Evolutionary conservation across 257 asterid species (phyloP), one percentile per base, ranked within the genome.

Genomic region (Phtheirospermum japonicum): DNA sequence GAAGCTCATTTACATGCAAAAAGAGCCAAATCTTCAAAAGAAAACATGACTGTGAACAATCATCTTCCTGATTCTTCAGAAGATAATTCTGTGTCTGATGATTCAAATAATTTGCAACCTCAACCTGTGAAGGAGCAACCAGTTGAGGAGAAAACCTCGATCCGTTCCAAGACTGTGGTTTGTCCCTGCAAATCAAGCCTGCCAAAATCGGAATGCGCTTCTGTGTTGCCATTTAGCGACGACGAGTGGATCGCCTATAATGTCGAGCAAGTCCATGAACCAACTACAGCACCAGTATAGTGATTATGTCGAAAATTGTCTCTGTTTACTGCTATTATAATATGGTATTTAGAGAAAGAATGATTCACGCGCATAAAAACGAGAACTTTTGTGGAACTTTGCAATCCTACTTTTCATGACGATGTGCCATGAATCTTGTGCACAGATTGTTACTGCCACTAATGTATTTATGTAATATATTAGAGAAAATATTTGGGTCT

Each of bases 201-300:
- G 69, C 74, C 67, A 37, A 46, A 71, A 30, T 87, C 94, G 2
- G 67, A 57, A 14, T 34, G 69, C 6, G 86, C 87, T 34, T 13
- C 71, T 4, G 45, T 73, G 54, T 58, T 69, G 83, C 66, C 86
- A 3, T 77, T 19, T 42, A 73, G 85, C 48, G 63, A 81, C 28
- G 75, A 73, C 9, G 34, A 74, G 53, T 86, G 88, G 88, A 72
- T 82, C 16, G 97, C 84, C 0, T 77, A 65, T 45, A 71, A 43
- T 37, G 53, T 63, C 52, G 49, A 32, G 6, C 12, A 42, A 54
- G 36, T 63, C 10, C 46, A 60, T 13, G 55, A 69, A 57, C 65
- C 69, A 39, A 46, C 62, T 42, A 43, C 74, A 26, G n/a, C n/a
- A n/a, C 68, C 43, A 59, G 10, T 43, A 9, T 10, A 19, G 57